A percentile compares a stretch with the other conserved stretches of the same genome.
Evolutionary conservation across 345 rosid species (phyloP).

Genomic region (Brassica napus): DNA sequence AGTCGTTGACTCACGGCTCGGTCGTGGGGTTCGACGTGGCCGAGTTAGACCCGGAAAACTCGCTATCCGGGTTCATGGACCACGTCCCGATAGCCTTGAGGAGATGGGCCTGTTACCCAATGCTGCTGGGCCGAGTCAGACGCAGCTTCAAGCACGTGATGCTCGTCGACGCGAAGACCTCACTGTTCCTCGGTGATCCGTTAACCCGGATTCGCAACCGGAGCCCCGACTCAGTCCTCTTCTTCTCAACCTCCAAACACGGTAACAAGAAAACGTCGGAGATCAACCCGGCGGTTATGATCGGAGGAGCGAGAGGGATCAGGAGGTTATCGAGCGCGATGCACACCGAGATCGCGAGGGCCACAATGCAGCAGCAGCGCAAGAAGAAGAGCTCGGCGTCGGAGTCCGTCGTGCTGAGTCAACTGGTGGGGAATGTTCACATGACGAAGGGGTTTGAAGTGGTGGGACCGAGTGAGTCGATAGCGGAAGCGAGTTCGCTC

Average conservation of each 20-base stretch:
- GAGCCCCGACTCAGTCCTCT: slow-evolving; percentile 63
- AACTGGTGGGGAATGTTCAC: slow-evolving; percentile 58
- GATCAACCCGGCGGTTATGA: slow-evolving; percentile 57
- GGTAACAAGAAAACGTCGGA: slow-evolving; percentile 41
- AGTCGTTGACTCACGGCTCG: slow-evolving; percentile 68
- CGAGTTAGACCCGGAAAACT: slow-evolving; percentile 89
- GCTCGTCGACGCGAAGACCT: slow-evolving; percentile 57
- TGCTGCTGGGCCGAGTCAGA: slow-evolving; percentile 81
- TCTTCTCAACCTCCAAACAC: slow-evolving; percentile 43
- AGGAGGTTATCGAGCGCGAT: slow-evolving; percentile 61
- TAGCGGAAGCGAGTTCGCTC: slow-evolving; percentile 54
- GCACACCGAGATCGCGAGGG: slow-evolving; percentile 74
- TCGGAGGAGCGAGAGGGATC: slow-evolving; percentile 79
- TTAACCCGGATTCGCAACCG: slow-evolving; percentile 58
- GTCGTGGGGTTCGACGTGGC: slow-evolving; percentile 70
- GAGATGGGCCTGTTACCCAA: slow-evolving; percentile 90
- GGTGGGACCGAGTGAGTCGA: slow-evolving; percentile 44
- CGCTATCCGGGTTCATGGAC: slow-evolving; percentile 77
- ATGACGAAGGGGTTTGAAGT: slow-evolving; percentile 50
- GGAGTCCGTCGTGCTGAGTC: slow-evolving; percentile 65
- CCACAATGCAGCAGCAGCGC: slow-evolving; percentile 60
- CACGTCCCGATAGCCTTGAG: slow-evolving; percentile 66
- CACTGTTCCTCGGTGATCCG: slow-evolving; percentile 68
- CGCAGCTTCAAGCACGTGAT: slow-evolving; percentile 74
- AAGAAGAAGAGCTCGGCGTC: slow-evolving; percentile 51